Evolutionary conservation across 2,329 filamentous ascomycete species (phyloP), one percentile per base, ranked within the genome.

Genomic region (Phialemoniopsis sp.): DNA sequence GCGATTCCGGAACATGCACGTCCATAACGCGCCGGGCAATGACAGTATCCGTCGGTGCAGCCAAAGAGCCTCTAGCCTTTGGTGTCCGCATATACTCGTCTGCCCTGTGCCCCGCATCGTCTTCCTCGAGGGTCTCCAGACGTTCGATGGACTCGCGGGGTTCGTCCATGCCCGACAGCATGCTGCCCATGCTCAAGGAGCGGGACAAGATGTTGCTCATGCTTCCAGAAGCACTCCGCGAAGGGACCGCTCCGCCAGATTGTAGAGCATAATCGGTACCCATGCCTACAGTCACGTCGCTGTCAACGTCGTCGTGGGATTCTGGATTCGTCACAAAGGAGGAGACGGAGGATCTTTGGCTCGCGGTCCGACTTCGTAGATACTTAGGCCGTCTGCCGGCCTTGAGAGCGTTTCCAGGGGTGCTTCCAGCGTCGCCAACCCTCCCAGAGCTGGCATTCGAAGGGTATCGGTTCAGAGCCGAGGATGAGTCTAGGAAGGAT

Each of bases 11-110:
- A 2, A 96, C 88, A 42, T 91, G 87, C 13, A 97, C 88, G 53
- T 91, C 89, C 51, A 87, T 85, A 34, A 96, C 85, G 56, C 93
- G 90, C 41, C 89, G 85, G 32, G 89, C 82, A 53, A 96, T 86
- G 37, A 89, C 82, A 3, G 89, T 96, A 56, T 96, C 90, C 2
- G 89, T 93, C 3, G 87, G 87, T 15, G 75, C 68, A 31, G 51
- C 61, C 51, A 53, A 37, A 14, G 61, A 62, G 47, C 76, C 67
- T 54, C 71, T 70, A 43, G 81, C 68, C 58, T 77, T 83, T 2
- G 91, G 91, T 3, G 90, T 96, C 46, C 76, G 76, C 7, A 88
- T 76, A 36, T 59, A 56, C 51, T 67, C 67, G 4, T 66, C 63
- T 32, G 72, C 59, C 35, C 58, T 51, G 41, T 62, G 52, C 10